A percentile compares a stretch with the other conserved stretches of the same genome.
Conservation (phyloP, 2,329 filamentous ascomycete species). For the Pseudophaeomoniella oleicola region DNA sequence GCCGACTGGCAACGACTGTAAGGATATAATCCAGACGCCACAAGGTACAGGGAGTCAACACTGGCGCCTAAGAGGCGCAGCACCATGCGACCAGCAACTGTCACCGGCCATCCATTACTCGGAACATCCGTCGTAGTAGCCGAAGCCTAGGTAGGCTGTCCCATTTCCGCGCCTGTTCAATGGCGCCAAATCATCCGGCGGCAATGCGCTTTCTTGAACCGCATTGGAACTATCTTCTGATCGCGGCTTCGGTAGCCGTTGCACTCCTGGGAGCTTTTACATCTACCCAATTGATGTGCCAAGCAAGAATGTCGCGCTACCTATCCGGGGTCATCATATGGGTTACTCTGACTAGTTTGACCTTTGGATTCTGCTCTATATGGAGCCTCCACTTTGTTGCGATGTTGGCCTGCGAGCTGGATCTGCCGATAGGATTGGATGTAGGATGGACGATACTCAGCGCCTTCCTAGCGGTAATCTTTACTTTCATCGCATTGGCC, state of each 20-base stretch:
- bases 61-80: too few relatives aligned
- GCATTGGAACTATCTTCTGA: constrained; percentile 14
- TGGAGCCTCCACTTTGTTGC: constrained; percentile 19
- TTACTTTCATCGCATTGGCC: constrained; percentile 12
- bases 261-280: constrained; percentile 18
- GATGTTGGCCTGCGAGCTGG: constrained; percentile 18
- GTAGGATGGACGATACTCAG: constrained; percentile 14
- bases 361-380: constrained; percentile 19
- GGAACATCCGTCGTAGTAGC: too few relatives aligned
- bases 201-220: constrained; percentile 10
- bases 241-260: constrained; percentile 17
- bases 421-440: constrained; percentile 15
- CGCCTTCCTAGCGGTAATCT: constrained; percentile 9
- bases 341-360: constrained; percentile 15
- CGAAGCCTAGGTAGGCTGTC: too few relatives aligned
- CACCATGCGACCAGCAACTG: too few relatives aligned
- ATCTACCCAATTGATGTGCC: constrained; percentile 18
- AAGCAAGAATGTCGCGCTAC: constrained; percentile 15
- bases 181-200: not conserved
- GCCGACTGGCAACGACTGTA: too few relatives aligned
- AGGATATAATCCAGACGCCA: too few relatives aligned
- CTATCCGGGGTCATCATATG: constrained; percentile 16
- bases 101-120: too few relatives aligned
- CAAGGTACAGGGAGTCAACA: too few relatives aligned
- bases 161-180: too few relatives aligned